Conservation (phyloP, 2,329 filamentous ascomycete species). For the Davidsoniella neocaledoniae region DNA sequence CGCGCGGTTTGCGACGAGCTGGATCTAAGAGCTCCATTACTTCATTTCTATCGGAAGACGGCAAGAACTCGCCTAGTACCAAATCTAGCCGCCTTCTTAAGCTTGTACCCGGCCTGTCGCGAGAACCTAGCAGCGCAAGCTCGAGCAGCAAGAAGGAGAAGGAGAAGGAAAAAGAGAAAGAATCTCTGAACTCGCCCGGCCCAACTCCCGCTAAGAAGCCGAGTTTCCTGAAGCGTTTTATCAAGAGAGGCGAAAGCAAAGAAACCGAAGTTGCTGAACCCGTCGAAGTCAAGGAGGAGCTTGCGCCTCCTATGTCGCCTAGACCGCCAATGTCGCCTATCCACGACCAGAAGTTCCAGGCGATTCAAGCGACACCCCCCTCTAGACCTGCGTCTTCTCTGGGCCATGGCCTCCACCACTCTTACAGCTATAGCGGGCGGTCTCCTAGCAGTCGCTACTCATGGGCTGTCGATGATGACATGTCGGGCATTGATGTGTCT, state of each 20-base stretch:
- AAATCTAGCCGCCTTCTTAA: conserved; percentile 10
- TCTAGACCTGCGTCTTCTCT: conserved; percentile 6
- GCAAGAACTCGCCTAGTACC: conserved; percentile 1
- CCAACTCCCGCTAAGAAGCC: conserved; percentile 7
- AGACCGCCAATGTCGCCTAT: conserved; percentile 1
- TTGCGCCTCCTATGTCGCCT: background rate
- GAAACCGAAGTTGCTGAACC: background rate
- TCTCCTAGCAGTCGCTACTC: conserved; percentile 36
- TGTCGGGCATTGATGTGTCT: conserved; percentile 38
- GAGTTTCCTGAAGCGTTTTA: conserved; percentile 9
- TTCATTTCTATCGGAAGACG: conserved; percentile 10
- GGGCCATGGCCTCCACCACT: conserved; percentile 6
- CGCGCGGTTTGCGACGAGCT: conserved; percentile 8
- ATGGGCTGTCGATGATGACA: conserved; percentile 41
- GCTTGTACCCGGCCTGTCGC: conserved; percentile 9
- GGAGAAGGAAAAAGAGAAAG: conserved; percentile 8
- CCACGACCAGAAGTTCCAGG: conserved; percentile 3
- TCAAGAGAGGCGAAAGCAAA: conserved; percentile 6
- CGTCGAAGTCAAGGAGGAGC: background rate
- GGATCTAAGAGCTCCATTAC: conserved; percentile 12
- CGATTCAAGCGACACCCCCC: conserved; percentile 1
- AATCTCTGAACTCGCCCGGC: background rate
- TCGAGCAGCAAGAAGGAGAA: conserved; percentile 1
- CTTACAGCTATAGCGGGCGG: conserved; percentile 8
- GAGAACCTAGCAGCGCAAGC: conserved; percentile 8